A percentile compares a stretch with the other conserved stretches of the same genome.
Conservation (phyloP, 305 asterid species). For the Coffea humblotiana region DNA sequence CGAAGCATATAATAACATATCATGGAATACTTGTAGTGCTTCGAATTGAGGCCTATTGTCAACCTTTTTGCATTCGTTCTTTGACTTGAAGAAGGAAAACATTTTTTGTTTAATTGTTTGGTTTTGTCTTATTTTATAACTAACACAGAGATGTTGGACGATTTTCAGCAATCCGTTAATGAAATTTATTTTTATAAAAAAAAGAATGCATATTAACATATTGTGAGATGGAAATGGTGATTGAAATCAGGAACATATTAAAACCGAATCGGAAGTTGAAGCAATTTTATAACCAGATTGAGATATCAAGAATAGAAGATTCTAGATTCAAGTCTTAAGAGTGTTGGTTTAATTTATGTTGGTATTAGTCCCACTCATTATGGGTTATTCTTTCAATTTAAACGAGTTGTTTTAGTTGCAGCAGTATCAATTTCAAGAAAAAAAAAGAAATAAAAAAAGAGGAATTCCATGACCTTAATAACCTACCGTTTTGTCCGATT, state of each 20-base stretch:
- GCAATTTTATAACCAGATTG: too few species aligned
- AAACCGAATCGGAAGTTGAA: neutral
- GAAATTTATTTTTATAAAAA: too few species aligned
- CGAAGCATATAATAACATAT: neutral
- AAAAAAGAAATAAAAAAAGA: too few species aligned
- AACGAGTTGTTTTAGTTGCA: too few species aligned
- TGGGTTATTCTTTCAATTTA: too few species aligned
- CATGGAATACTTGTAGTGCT: neutral
- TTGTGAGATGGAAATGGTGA: neutral
- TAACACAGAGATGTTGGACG: neutral
- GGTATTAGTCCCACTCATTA: too few species aligned
- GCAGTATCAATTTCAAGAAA: too few species aligned
- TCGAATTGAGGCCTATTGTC: neutral
- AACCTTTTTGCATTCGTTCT: slow-evolving; percentile 6
- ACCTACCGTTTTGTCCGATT: neutral
- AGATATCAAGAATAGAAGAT: too few species aligned
- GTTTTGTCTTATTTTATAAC: neutral
- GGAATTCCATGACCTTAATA: neutral
- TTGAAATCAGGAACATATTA: neutral
- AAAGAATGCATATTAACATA: neutral
- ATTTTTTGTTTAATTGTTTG: neutral
- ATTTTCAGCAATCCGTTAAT: too few species aligned
- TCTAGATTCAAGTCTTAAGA: too few species aligned
- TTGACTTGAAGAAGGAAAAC: neutral
- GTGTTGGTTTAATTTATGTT: too few species aligned